Evolutionary conservation across 192 early-diverging fungal species (phyloP).

Genomic region (Coemansia sp.): DNA sequence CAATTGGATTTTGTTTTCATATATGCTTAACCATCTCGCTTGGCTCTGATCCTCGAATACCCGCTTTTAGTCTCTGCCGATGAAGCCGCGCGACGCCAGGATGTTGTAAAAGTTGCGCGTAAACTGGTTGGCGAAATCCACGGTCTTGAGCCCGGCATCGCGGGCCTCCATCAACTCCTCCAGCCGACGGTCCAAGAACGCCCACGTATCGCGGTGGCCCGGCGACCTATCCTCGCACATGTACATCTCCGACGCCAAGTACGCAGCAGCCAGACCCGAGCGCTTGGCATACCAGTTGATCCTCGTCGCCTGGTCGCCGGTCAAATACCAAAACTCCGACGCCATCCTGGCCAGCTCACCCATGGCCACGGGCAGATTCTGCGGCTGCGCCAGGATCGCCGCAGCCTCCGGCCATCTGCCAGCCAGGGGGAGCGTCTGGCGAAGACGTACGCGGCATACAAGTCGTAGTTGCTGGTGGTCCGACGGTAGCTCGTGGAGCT

Average conservation of each 20-base stretch:
- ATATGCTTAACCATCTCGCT: not conserved
- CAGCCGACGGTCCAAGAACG: conserved; percentile 79
- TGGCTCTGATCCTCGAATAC: too few species aligned
- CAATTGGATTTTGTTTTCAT: not conserved
- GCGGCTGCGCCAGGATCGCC: conserved; percentile 75
- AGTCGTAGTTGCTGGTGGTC: conserved; percentile 59
- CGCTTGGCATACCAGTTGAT: conserved; percentile 88
- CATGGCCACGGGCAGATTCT: conserved; percentile 67
- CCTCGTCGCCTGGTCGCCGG: conserved; percentile 79
- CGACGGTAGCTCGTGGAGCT: conserved; percentile 51
- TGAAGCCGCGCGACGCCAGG: conserved; percentile 35
- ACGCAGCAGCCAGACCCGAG: conserved; percentile 74
- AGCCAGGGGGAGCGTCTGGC: conserved; percentile 69
- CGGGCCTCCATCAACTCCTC: conserved; percentile 64
- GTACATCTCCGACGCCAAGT: conserved; percentile 84
- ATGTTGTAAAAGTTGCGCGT: conserved; percentile 49
- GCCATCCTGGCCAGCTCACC: conserved; percentile 66
- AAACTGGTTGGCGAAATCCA: conserved; percentile 33
- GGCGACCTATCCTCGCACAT: conserved; percentile 88
- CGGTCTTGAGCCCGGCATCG: conserved; percentile 13
- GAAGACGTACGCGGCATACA: conserved; percentile 62
- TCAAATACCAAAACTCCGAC: conserved; percentile 84
- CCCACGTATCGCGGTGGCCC: conserved; percentile 65
- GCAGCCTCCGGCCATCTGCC: conserved; percentile 73
- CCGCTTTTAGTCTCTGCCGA: conserved; percentile 12